phyloP scores from a whole-genome alignment of 495 filamentous ascomycete species.

The Penicillium parvum region DNA sequence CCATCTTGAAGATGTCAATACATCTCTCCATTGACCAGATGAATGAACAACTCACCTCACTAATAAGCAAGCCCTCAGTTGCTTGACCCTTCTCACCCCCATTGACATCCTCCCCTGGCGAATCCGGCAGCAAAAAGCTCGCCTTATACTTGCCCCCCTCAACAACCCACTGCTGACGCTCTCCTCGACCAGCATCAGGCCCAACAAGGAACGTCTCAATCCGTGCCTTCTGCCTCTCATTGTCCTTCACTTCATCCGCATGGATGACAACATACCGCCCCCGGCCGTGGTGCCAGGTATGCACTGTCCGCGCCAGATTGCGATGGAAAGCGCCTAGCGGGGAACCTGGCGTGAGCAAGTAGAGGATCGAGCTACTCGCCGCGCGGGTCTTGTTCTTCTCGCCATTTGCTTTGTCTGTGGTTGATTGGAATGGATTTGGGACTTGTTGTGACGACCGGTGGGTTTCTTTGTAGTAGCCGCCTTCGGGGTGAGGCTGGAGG shows the following conservation, averaged over 20 bases:
- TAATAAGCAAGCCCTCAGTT: slow-evolving; percentile 52
- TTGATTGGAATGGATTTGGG: slow-evolving; percentile 43
- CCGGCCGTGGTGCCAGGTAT: slow-evolving; percentile 55
- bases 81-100: slow-evolving; percentile 25
- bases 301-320: slow-evolving; percentile 55
- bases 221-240: slow-evolving; percentile 27
- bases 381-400: neutral
- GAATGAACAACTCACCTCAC: too few species aligned
- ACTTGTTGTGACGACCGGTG: slow-evolving; percentile 50
- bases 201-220: slow-evolving; percentile 63
- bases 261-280: slow-evolving; percentile 61
- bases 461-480: slow-evolving; percentile 62
- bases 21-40: too few species aligned
- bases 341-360: slow-evolving; percentile 53
- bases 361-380: slow-evolving; percentile 46
- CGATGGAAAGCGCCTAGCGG: slow-evolving; percentile 58
- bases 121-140: slow-evolving; percentile 42
- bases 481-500: slow-evolving; percentile 54
- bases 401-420: neutral
- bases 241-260: slow-evolving; percentile 34
- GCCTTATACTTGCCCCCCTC: slow-evolving; percentile 62
- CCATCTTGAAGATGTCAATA: slow-evolving; percentile 32
- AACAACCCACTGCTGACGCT: slow-evolving; percentile 64
- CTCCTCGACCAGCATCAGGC: slow-evolving; percentile 47
- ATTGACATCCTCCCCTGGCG: slow-evolving; percentile 41